Base-by-base conservation (phyloP, 192 early-diverging fungal species). In the Coemansia sp. region DNA sequence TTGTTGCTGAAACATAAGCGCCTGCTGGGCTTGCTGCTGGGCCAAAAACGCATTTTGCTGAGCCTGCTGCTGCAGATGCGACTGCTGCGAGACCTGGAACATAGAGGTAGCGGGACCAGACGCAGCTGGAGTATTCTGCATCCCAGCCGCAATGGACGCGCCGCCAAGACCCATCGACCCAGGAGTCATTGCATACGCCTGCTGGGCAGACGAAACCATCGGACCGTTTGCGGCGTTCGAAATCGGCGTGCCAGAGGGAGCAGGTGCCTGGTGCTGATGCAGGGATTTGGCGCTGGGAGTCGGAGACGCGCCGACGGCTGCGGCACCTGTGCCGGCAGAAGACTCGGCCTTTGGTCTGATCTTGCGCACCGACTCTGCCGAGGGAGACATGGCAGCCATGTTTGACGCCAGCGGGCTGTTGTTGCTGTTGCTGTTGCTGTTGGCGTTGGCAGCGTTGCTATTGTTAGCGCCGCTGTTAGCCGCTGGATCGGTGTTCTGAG, bases 251-350 rank as follows among this genome's bases (percentile, higher is more conserved):
- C 52, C 61, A 8, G 63, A 58, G 6, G 55, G 50, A 14, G 25
- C 27, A n/a, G n/a, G n/a, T 22, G 39, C 53, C 69, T 65, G 69
- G 18, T 32, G 32, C 47, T 46, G n/a, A n/a, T n/a, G 29, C 13
- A 66, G 24, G 6, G 75, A 78, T 29, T 66, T 69, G 45, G 63
- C 60, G 57, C 75, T 78, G 60, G 75, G 70, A 22, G 75, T 78
- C 0, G 75, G 75, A 19, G 75, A 78, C 0, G 69, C 32, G 36
- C 49, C 49, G 11, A 23, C 20, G 11, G 22, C 49, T 10, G 24
- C 49, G 11, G 22, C 49, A 48, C 5, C 64, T 0, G 58, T n/a
- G 30, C 30, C 62, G 0, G 49, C 62, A 22, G 45, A 64, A 7
- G 34, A 6, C 6, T 78, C 76, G 0, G 67, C 62, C 61, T 78